Evolutionary conservation across 805 yeast genomes (phyloP).

Genomic region (Brettanomyces naardenensis): DNA sequence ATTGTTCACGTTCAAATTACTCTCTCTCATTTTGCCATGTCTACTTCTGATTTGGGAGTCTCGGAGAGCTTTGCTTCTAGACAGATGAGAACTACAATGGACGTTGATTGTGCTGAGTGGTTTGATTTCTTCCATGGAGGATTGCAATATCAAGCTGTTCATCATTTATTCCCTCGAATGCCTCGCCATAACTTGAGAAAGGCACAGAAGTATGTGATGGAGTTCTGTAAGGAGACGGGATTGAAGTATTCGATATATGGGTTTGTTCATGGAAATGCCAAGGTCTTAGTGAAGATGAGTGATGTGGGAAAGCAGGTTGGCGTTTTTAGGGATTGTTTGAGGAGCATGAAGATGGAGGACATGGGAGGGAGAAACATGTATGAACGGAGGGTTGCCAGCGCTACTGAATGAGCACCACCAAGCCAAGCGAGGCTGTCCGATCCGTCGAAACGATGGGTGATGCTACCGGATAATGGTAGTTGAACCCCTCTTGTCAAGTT

Average conservation of each 20-base stretch:
- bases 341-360: constrained; percentile 50
- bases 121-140: constrained; percentile 89
- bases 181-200: constrained; percentile 82
- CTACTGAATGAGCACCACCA: no score
- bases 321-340: constrained; percentile 67
- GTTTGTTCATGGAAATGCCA: constrained; percentile 67
- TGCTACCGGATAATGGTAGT: no score
- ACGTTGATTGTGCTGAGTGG: constrained; percentile 91
- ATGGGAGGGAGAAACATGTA: constrained; percentile 21
- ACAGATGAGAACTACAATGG: constrained; percentile 89
- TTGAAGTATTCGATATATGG: constrained; percentile 79
- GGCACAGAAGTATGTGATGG: constrained; percentile 64
- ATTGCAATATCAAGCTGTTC: constrained; percentile 84
- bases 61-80: constrained; percentile 73
- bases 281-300: constrained; percentile 59
- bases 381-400: constrained; percentile 21
- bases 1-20: constrained; percentile 92
- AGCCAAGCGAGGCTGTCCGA: no score
- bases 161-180: constrained; percentile 80
- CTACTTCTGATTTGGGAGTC: constrained; percentile 78
- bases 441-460: no score
- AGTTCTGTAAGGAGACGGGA: constrained; percentile 72
- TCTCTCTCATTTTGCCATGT: constrained; percentile 87
- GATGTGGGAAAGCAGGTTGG: constrained; percentile 76
- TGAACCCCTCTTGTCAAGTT: no score